Percentiles rank a stretch among this genome's conserved stretches.
These are phyloP conservation scores for Hylodesmum podocarpum DNA, from an alignment of 306 rosid species.

Conservation along the genomic window DNA sequence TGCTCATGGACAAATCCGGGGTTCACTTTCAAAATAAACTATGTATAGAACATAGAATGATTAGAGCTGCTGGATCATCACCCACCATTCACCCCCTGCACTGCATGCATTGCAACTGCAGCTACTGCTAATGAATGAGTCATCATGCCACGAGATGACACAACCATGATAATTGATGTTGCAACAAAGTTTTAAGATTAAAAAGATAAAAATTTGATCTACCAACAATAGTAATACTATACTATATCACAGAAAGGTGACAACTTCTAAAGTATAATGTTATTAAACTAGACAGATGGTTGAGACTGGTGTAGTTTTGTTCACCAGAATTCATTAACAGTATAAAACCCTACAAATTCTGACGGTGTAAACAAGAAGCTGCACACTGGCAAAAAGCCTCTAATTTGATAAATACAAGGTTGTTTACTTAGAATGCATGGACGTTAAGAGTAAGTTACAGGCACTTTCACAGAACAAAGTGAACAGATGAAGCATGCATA, in stretches of 20 bases:
- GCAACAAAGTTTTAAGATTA: not conserved
- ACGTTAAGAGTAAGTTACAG: slow-evolving; percentile 46
- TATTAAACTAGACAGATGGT: slow-evolving; percentile 28
- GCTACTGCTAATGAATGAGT: too few species aligned
- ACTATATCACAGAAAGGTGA: slow-evolving; percentile 1
- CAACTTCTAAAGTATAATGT: slow-evolving; percentile 24
- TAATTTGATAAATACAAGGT: slow-evolving; percentile 29
- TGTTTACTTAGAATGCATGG: slow-evolving; percentile 37
- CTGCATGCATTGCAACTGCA: not conserved
- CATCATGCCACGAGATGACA: too few species aligned
- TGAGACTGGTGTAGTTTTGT: slow-evolving; percentile 27
- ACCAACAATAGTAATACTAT: not conserved
- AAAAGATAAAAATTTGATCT: not conserved
- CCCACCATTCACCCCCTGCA: too few species aligned
- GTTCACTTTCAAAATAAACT: not conserved
- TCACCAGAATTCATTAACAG: slow-evolving; percentile 34
- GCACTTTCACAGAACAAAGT: slow-evolving; percentile 32
- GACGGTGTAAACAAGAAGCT: slow-evolving; percentile 52
- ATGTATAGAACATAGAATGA: not conserved
- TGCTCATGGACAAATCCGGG: not conserved
- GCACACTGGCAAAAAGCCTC: slow-evolving; percentile 42
- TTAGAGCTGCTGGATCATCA: not conserved
- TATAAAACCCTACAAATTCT: slow-evolving; percentile 38
- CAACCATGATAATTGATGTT: not conserved
- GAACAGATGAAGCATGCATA: slow-evolving; percentile 20